Base-by-base conservation (phyloP, 768 basidiomycete genomes). In the Boletus rubescentipes region DNA sequence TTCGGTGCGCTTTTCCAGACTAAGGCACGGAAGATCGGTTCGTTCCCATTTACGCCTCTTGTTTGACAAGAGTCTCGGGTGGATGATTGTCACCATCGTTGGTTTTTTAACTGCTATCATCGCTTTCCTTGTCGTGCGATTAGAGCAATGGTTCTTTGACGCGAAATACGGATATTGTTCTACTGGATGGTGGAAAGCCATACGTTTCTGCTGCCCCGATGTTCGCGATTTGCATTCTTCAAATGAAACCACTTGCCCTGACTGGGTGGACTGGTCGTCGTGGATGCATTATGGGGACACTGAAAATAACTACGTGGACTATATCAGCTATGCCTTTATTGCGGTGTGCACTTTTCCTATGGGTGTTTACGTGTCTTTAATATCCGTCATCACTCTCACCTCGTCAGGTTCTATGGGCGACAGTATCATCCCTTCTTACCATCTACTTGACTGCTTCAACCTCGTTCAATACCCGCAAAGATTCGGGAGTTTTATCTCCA, bases 71-170 rank as follows among this genome's bases (percentile, higher is more conserved):
- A 84, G 84, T 60, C 72, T 93, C 46, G 94, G 94, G 5, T 92
- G 95, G 91, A 72, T 96, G 43, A 85, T 93, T 37, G 92, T 96
- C 29, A 91, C 92, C 2, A 77, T 93, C 47, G 87, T 96, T 44
- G 95, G 95, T 0, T 83, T 94, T 67, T 65, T 93, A 23, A 90
- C 91, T 11, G 94, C 96, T 9, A 54, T 94, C 42, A 74, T 90
- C 36, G 96, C 96, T 5, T 98, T 92, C 67, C 70, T 91, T 51
- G 87, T 99, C 59, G 83, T 94, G 36, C 84, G 90, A 18, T 78
- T 81, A 54, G 97, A 99, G 65, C 87, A 89, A 67, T 87, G 84
- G 79, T 75, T 98, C 9, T 99, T 98, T 63, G 93, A 96, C 70
- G 66, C 87, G 51, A 98, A 98, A 72, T 90, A 93, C 46, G 97